A percentile compares a stretch with the other conserved stretches of the same genome.
phyloP scores from a whole-genome alignment of 805 yeast genomes.

The Kazachstania bromeliacearum region DNA sequence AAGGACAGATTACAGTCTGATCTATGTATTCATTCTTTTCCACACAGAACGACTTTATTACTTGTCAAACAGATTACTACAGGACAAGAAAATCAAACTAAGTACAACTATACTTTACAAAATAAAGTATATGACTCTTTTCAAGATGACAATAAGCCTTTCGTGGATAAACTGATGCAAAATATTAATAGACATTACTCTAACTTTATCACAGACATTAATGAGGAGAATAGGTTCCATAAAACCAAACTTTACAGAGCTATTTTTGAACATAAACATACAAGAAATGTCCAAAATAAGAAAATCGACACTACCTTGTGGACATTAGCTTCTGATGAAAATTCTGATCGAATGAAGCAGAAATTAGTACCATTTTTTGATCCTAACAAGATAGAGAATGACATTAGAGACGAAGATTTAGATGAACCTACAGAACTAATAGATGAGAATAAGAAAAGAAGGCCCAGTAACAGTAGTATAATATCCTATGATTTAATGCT shows the following conservation, averaged over 20 bases:
- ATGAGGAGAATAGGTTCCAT: conserved; percentile 2
- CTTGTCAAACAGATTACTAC: not conserved
- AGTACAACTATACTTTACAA: no score
- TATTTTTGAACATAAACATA: not conserved
- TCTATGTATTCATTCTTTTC: no score
- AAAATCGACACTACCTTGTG: conserved; percentile 21
- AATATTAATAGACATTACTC: no score
- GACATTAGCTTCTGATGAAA: conserved; percentile 60
- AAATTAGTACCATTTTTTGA: conserved; percentile 48
- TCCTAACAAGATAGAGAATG: conserved; percentile 14
- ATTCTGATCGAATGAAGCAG: conserved; percentile 56
- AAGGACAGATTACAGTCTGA: no score
- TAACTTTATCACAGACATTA: not conserved
- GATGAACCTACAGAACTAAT: not conserved
- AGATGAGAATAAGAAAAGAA: not conserved
- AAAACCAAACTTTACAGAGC: not conserved
- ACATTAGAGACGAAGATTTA: not conserved
- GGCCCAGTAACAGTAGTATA: conserved; percentile 2
- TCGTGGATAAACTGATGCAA: no score
- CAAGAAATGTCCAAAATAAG: not conserved
- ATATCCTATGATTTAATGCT: conserved; percentile 39
- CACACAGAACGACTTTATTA: no score
- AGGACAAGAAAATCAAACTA: not conserved
- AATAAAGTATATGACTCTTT: no score
- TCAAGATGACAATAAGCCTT: no score